phyloP scores from a whole-genome alignment of 1,284 basidiomycete genomes.

The Inonotus obliquus region DNA sequence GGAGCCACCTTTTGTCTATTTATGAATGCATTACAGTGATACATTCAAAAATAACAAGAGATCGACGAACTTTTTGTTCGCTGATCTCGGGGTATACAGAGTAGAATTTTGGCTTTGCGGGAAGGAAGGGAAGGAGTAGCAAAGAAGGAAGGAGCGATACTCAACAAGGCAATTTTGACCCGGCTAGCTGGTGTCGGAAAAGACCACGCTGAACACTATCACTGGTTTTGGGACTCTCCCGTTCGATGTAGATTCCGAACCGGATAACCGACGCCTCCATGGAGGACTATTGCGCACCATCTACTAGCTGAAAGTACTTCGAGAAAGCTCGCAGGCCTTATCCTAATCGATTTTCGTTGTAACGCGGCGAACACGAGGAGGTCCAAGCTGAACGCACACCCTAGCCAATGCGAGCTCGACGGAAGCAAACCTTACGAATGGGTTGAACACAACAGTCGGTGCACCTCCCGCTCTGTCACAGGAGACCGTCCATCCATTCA shows the following conservation, averaged over 20 bases:
- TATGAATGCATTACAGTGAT: not conserved
- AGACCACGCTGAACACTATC: constrained; percentile 4
- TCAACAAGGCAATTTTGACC: constrained; percentile 15
- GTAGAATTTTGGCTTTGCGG: constrained; percentile 9
- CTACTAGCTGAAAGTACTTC: not conserved
- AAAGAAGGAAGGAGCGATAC: constrained; percentile 10
- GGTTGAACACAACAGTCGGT: constrained; percentile 9
- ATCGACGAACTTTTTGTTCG: constrained; percentile 10
- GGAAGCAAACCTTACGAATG: constrained; percentile 20
- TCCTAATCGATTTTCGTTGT: constrained; percentile 7
- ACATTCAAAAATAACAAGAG: not conserved
- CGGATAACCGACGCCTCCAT: not conserved
- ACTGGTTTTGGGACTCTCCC: constrained; percentile 1
- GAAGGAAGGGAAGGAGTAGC: not conserved
- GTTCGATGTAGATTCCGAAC: not conserved
- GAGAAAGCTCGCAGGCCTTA: not conserved
- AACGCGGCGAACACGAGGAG: constrained; percentile 12
- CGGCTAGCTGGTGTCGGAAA: constrained; percentile 8
- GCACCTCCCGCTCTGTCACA: constrained; percentile 9
- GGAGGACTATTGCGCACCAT: not conserved
- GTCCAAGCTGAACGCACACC: not conserved
- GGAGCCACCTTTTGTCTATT: not conserved
- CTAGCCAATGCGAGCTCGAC: constrained; percentile 16
- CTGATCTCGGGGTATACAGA: not conserved
- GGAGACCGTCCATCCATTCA: constrained; percentile 3